Base-by-base conservation (phyloP, 495 filamentous ascomycete genomes). In the Parmelia sp. region DNA sequence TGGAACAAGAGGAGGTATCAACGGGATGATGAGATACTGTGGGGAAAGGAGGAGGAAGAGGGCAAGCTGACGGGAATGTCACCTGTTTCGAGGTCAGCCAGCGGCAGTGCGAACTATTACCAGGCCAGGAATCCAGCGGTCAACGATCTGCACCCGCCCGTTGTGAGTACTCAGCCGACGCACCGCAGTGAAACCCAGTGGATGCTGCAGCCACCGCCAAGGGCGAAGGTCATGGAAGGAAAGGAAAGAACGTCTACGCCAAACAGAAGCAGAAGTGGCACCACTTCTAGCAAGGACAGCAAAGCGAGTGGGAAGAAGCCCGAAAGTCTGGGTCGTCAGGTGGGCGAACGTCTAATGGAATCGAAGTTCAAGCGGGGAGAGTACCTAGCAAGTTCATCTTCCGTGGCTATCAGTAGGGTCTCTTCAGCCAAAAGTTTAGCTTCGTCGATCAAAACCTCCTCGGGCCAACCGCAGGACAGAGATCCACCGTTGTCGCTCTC, bases 121-220 rank as follows among this genome's bases (percentile, higher is more conserved):
- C 78, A 80, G 58, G 82, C 86, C n/a, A 79, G 81, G 33, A 89
- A 88, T 63, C 91, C 90, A 17, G 86, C 89, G 14, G 86, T 96
- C 66, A 94, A 94, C 72, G 90, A 95, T 66, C 81, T 90, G 39
- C 90, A 95, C 70, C 91, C 91, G 14, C 90, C 92, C 14, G 87
- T 93, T 60, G 90, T 95, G 58, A 89, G 89, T 72, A 86, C 85
- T 65, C 83, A 79, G 51, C 88, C 90, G 10, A 74, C 79, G 23
- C 83, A 86, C 71, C 81, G 79, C 58, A 84, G 84, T 31, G 89
- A 87, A 60, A 86, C 85, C n/a, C 76, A 77, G 69, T 96, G 92
- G 92, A 94, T 96, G 90, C 77, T 96, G 39, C 89, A 93, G 73
- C 92, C 91, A 4, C 91, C 91, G 4, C 92, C 92, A 44, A 83